Conservation (phyloP, 371 early-diverging fungal genomes). For the Mucor circinelloides region DNA sequence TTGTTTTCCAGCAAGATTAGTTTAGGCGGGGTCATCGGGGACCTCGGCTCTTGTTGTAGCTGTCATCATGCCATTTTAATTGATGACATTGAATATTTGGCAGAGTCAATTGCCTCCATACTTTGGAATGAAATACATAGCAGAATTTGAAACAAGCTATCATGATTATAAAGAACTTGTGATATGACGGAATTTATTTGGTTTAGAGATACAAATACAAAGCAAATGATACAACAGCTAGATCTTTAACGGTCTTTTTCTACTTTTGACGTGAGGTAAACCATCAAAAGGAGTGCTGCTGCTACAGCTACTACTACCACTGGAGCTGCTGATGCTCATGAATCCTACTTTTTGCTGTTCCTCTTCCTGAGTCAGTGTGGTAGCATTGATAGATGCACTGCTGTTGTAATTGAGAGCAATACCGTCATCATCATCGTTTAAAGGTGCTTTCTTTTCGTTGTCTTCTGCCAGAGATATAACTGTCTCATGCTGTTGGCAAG, state of each 20-base stretch:
- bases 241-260: conserved; percentile 9
- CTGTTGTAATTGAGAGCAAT: neutral
- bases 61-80: no score
- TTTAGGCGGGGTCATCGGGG: no score
- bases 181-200: neutral
- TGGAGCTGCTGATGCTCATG: neutral
- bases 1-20: no score
- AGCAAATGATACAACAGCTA: neutral
- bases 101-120: no score
- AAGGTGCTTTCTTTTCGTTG: neutral
- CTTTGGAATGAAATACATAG: no score
- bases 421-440: neutral
- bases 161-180: no score
- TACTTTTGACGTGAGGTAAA: conserved; percentile 7
- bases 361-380: conserved; percentile 24
- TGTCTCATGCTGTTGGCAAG: conserved; percentile 13
- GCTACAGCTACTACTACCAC: conserved; percentile 8
- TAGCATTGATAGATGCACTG: conserved; percentile 4
- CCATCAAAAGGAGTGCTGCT: conserved; percentile 24
- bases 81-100: no score
- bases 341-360: conserved; percentile 14
- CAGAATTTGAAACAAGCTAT: no score
- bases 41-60: no score
- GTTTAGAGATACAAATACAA: neutral
- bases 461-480: neutral